Percentiles rank a stretch among this genome's conserved stretches.
Evolutionary conservation across 192 early-diverging fungal species (phyloP).

Genomic region (Backusella tuberculispora): DNA sequence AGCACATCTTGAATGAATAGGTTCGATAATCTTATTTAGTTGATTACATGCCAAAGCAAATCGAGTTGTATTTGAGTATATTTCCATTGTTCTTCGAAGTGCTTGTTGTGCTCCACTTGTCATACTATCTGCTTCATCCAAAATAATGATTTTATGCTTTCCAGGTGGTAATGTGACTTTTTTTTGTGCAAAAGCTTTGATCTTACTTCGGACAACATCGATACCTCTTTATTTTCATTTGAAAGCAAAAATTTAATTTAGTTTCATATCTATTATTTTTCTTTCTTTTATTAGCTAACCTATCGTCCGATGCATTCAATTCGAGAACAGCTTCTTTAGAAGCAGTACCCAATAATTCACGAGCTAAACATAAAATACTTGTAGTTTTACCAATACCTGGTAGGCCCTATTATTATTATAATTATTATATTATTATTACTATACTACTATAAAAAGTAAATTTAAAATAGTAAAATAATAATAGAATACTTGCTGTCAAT

Average conservation of each 20-base stretch:
- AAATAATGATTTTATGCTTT: conserved; percentile 87
- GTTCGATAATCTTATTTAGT: conserved; percentile 96
- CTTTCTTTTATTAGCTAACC: conserved; percentile 49
- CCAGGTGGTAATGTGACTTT: conserved; percentile 93
- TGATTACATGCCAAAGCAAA: conserved; percentile 98
- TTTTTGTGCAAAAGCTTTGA: conserved; percentile 99
- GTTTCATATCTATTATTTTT: not conserved
- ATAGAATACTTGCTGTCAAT: conserved; percentile 62
- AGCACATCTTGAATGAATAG: conserved; percentile 95
- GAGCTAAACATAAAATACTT: conserved; percentile 90
- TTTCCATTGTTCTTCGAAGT: conserved; percentile 97
- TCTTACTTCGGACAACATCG: conserved; percentile 93
- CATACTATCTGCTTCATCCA: conserved; percentile 99
- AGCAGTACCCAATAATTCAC: conserved; percentile 81
- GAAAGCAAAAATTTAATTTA: not conserved
- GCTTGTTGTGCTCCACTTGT: conserved; percentile 97
- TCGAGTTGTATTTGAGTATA: conserved; percentile 93
- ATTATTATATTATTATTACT: not conserved
- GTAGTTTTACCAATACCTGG: conserved; percentile 99
- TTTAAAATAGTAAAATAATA: too few relatives aligned
- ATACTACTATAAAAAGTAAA: not conserved
- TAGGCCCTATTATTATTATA: conserved; percentile 58
- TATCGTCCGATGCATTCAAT: conserved; percentile 97
- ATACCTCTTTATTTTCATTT: conserved; percentile 69
- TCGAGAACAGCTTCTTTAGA: conserved; percentile 95